These are phyloP conservation scores for Fusarium hainanense DNA, from an alignment of 2,329 filamentous ascomycete genomes.

Conservation along the genomic window DNA sequence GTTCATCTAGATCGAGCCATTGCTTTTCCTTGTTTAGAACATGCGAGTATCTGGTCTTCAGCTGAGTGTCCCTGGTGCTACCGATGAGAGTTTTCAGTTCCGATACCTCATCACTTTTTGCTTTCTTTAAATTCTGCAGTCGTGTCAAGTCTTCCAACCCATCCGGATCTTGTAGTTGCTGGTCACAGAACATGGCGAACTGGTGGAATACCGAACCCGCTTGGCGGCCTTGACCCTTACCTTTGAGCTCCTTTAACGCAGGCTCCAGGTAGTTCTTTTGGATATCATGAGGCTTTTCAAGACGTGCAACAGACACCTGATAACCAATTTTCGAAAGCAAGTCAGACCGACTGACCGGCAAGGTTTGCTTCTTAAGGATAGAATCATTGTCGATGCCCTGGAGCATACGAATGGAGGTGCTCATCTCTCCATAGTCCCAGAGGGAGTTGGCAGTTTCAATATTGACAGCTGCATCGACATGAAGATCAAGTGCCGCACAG, in stretches of 20 bases:
- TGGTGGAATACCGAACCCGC: conserved; percentile 93
- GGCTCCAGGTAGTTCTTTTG: conserved; percentile 87
- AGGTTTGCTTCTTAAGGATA: conserved; percentile 73
- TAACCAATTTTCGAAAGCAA: conserved; percentile 88
- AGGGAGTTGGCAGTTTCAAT: conserved; percentile 89
- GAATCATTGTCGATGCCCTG: conserved; percentile 73
- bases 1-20: conserved; percentile 91
- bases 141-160: conserved; percentile 85
- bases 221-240: conserved; percentile 73
- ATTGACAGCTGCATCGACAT: conserved; percentile 79
- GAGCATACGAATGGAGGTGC: conserved; percentile 88
- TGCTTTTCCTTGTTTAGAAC: conserved; percentile 79
- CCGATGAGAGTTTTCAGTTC: conserved; percentile 74
- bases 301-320: conserved; percentile 86
- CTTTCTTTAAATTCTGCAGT: conserved; percentile 80
- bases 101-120: conserved; percentile 82
- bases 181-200: conserved; percentile 94
- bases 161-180: conserved; percentile 89
- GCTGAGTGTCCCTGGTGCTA: conserved; percentile 62
- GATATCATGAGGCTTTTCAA: conserved; percentile 92
- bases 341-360: conserved; percentile 79
- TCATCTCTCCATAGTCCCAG: conserved; percentile 94
- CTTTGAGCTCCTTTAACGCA: conserved; percentile 83
- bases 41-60: conserved; percentile 66
- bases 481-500: conserved; percentile 76